phyloP scores from a whole-genome alignment of 2,329 filamentous ascomycete genomes.

The Diaporthe sp. region DNA sequence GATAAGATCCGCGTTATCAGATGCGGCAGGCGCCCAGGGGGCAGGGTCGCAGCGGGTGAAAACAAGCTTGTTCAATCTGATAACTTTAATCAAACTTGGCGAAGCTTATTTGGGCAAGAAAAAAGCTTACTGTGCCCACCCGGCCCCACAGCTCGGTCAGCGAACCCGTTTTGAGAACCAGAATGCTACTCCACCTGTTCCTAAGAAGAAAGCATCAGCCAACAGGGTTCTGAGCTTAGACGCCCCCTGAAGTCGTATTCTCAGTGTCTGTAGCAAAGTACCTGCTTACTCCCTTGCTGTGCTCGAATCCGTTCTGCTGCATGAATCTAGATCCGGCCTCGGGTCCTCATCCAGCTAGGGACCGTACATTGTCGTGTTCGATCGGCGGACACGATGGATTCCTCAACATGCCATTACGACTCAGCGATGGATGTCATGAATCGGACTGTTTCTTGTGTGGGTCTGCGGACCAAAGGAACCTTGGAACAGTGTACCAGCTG shows the following conservation, averaged over 20 bases:
- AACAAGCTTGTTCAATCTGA: conserved; percentile 25
- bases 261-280: not conserved
- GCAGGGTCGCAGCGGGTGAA: not conserved
- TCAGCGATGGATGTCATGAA: not conserved
- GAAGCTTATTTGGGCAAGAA: conserved; percentile 11
- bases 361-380: not conserved
- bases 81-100: conserved; percentile 17
- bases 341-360: not conserved
- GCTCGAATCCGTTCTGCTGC: not conserved
- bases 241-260: not conserved
- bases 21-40: not conserved
- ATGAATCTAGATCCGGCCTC: not conserved
- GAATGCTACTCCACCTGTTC: conserved; percentile 1
- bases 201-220: not conserved
- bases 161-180: not conserved
- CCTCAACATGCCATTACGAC: conserved; percentile 8
- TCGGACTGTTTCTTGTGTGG: not conserved
- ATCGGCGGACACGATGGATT: not conserved
- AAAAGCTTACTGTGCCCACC: conserved; percentile 13
- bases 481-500: not conserved
- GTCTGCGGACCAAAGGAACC: not conserved
- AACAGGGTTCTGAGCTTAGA: not conserved
- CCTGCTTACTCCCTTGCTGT: not conserved
- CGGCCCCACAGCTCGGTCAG: not conserved
- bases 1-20: conserved; percentile 28